phyloP scores from a whole-genome alignment of 2,329 filamentous ascomycete species.

The Neopestalotiopsis clavispora region DNA sequence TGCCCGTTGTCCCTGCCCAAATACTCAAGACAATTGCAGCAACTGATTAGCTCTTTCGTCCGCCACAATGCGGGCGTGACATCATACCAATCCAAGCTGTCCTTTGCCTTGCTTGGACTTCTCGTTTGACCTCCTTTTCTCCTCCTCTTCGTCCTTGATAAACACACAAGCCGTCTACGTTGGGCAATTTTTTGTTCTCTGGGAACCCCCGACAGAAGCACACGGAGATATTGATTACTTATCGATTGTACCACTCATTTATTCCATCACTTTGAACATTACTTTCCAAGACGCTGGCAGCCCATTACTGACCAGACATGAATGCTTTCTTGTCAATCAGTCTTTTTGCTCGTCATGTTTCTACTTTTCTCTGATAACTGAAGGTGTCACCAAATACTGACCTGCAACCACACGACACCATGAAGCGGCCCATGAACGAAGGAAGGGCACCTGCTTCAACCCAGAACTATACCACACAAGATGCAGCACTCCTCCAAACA shows the following conservation, averaged over 20 bases:
- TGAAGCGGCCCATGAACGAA: constrained; percentile 30
- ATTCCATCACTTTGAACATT: background rate
- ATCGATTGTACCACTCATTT: background rate
- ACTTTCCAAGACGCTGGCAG: background rate
- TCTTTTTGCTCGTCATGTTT: no score
- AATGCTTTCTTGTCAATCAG: no score
- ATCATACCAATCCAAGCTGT: no score
- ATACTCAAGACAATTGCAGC: no score
- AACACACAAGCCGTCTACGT: background rate
- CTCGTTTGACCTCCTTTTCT: background rate
- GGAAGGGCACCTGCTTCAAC: constrained; percentile 22
- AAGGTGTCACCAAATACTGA: no score
- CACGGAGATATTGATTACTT: background rate
- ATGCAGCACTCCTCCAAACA: background rate
- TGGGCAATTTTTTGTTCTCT: background rate
- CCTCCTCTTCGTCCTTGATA: background rate
- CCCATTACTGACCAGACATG: background rate
- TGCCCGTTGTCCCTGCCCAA: no score
- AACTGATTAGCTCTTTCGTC: no score
- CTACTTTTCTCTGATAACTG: no score
- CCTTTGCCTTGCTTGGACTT: background rate
- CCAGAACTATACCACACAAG: constrained; percentile 19
- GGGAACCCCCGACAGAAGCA: background rate
- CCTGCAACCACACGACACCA: constrained; percentile 14
- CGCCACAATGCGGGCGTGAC: no score